Percentiles rank a stretch among this genome's conserved stretches.
phyloP scores from a whole-genome alignment of 2,329 filamentous ascomycete genomes.

The Arthroderma sp. region DNA sequence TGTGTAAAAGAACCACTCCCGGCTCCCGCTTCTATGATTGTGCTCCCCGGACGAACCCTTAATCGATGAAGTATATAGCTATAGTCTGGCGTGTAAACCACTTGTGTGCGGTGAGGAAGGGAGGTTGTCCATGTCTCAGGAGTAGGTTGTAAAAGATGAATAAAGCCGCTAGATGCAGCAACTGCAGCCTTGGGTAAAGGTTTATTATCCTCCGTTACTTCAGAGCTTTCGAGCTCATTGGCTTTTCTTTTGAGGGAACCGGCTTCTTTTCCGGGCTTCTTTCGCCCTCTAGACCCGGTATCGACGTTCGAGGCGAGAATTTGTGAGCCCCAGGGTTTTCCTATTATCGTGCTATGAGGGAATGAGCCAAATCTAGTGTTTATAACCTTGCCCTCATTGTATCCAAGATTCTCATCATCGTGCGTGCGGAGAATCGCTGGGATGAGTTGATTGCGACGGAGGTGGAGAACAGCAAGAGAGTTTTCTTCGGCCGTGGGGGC shows the following conservation, averaged over 20 bases:
- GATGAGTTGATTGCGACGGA: conserved; percentile 74
- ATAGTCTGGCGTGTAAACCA: conserved; percentile 42
- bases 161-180: conserved; percentile 34
- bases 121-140: conserved; percentile 39
- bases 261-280: conserved; percentile 29
- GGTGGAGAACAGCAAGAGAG: conserved; percentile 67
- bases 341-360: conserved; percentile 63
- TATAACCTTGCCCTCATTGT: conserved; percentile 62
- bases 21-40: conserved; percentile 39
- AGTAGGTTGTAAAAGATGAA: conserved; percentile 37
- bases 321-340: conserved; percentile 80
- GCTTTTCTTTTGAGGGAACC: conserved; percentile 10
- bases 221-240: conserved; percentile 26
- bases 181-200: conserved; percentile 20
- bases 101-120: conserved; percentile 40
- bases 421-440: conserved; percentile 57
- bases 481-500: conserved; percentile 48
- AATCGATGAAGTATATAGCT: conserved; percentile 39
- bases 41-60: conserved; percentile 32
- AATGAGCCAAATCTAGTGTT: conserved; percentile 94
- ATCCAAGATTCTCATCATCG: conserved; percentile 53
- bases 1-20: conserved; percentile 41
- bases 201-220: conserved; percentile 16
- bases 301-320: conserved; percentile 81
- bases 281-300: conserved; percentile 73